Evolutionary conservation across 2,329 filamentous ascomycete genomes (phyloP).

Genomic region (Fusarium sp.): DNA sequence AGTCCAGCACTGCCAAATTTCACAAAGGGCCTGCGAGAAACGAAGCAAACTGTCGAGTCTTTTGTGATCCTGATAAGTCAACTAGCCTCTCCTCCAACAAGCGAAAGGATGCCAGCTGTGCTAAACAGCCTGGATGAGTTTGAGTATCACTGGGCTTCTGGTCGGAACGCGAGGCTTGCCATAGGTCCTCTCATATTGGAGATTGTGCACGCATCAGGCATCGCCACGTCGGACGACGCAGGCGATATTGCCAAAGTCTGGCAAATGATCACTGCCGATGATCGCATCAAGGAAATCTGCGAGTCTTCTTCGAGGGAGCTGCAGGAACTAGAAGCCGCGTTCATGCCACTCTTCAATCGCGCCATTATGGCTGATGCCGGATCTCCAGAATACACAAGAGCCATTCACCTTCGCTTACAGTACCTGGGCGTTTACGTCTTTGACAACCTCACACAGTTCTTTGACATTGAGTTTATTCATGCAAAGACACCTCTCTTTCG

Average conservation of each 20-base stretch:
- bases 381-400: slow-evolving; percentile 44
- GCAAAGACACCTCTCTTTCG: slow-evolving; percentile 44
- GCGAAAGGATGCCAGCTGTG: slow-evolving; percentile 1
- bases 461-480: slow-evolving; percentile 32
- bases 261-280: slow-evolving; percentile 7
- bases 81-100: slow-evolving; percentile 4
- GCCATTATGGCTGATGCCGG: slow-evolving; percentile 41
- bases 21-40: slow-evolving; percentile 19
- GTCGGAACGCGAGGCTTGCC: slow-evolving; percentile 2
- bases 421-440: slow-evolving; percentile 44
- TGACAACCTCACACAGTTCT: slow-evolving; percentile 41
- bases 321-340: slow-evolving; percentile 43
- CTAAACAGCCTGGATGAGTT: slow-evolving; percentile 36
- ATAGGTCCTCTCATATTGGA: slow-evolving; percentile 29
- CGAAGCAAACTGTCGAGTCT: slow-evolving; percentile 31
- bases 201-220: slow-evolving; percentile 4
- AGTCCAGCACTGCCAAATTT: slow-evolving; percentile 34
- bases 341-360: slow-evolving; percentile 47
- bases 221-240: slow-evolving; percentile 6
- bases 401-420: slow-evolving; percentile 48
- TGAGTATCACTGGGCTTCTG: slow-evolving; percentile 25
- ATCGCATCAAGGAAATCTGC: slow-evolving; percentile 24
- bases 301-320: slow-evolving; percentile 9
- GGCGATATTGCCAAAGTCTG: slow-evolving; percentile 16
- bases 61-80: slow-evolving; percentile 27